These are phyloP conservation scores for Penicillium sp. DNA, from an alignment of 2,329 filamentous ascomycete species.

Conservation along the genomic window DNA sequence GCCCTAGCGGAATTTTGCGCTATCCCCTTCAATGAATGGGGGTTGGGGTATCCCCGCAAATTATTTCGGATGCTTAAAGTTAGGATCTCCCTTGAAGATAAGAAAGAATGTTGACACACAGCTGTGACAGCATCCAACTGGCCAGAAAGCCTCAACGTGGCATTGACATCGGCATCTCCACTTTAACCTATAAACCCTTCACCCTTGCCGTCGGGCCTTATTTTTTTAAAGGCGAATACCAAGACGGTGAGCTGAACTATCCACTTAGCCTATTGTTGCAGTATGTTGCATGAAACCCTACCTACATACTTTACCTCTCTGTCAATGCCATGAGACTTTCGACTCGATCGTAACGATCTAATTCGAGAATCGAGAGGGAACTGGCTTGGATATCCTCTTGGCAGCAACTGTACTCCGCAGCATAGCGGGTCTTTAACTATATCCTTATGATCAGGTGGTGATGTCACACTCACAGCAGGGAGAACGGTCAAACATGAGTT, in stretches of 20 bases:
- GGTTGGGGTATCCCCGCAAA: neutral
- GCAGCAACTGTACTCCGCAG: neutral
- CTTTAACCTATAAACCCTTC: neutral
- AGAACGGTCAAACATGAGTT: neutral
- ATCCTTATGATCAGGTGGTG: conserved; percentile 1
- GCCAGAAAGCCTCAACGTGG: neutral
- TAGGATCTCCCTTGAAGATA: conserved; percentile 4
- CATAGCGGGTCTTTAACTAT: neutral
- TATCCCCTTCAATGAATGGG: neutral
- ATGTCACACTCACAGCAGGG: neutral
- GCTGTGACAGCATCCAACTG: neutral
- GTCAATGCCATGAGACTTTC: neutral
- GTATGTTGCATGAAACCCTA: neutral
- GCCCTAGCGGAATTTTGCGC: neutral
- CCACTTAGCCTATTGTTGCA: neutral
- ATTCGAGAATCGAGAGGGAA: neutral
- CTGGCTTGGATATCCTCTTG: neutral
- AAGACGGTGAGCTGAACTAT: neutral
- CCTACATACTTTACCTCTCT: neutral
- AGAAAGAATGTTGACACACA: conserved; percentile 1
- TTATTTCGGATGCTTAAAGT: neutral
- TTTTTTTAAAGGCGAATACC: neutral
- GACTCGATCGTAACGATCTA: neutral
- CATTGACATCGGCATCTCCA: neutral
- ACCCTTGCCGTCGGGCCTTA: neutral